Evolutionary conservation across 2,329 filamentous ascomycete genomes (phyloP).

Genomic region (Purpureocillium lavendulum): DNA sequence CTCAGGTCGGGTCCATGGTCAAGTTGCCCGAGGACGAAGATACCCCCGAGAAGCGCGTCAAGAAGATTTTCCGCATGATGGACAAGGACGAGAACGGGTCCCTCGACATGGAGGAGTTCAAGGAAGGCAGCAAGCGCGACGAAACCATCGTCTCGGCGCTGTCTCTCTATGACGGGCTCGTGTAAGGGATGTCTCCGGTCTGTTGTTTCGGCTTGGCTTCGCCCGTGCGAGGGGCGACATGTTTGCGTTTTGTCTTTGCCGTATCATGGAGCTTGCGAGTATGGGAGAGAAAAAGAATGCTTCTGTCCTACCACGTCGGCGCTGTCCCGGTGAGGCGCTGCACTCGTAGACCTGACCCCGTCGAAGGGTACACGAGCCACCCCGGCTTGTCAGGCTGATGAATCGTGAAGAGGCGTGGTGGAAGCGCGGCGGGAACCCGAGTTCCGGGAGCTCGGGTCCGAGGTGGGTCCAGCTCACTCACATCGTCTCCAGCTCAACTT

Average conservation of each 20-base stretch:
- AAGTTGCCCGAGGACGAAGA: constrained; percentile 98
- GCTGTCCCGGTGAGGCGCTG: too few relatives aligned
- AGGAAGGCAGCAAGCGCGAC: constrained; percentile 97
- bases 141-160: constrained; percentile 97
- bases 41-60: constrained; percentile 95
- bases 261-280: not conserved
- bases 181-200: constrained; percentile 39
- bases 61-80: constrained; percentile 99
- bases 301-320: too few relatives aligned
- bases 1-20: constrained; percentile 94
- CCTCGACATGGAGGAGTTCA: constrained; percentile 95
- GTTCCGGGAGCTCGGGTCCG: too few relatives aligned
- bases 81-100: constrained; percentile 99
- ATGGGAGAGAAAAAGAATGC: not conserved
- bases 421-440: too few relatives aligned
- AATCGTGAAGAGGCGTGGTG: too few relatives aligned
- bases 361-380: too few relatives aligned
- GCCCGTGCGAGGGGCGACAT: not conserved
- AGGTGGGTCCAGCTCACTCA: too few relatives aligned
- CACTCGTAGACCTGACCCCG: too few relatives aligned
- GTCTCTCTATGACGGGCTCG: constrained; percentile 91
- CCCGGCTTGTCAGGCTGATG: too few relatives aligned
- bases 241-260: not conserved
- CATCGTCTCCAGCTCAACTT: too few relatives aligned
- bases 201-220: not conserved